Conservation (phyloP, 495 filamentous ascomycete species). For the Penicillium odoratum region DNA sequence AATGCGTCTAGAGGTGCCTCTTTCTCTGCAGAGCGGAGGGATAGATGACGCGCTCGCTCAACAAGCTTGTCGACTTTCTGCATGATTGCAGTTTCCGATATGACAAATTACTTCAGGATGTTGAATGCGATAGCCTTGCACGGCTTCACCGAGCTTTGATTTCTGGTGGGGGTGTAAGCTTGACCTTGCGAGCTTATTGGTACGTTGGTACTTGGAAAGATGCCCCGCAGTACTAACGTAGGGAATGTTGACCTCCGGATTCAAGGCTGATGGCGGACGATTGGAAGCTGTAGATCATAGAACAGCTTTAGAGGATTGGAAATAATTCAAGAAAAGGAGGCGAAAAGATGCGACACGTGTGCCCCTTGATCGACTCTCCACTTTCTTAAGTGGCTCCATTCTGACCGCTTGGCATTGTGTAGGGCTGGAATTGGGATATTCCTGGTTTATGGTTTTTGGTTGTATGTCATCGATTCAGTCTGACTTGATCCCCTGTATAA, state of each 20-base stretch:
- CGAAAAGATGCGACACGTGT: background rate
- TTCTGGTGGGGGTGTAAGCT: background rate
- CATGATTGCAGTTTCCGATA: constrained; percentile 5
- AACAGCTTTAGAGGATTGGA: background rate
- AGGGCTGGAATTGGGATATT: background rate
- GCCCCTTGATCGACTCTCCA: constrained; percentile 17
- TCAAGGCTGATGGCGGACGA: background rate
- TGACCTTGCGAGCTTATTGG: background rate
- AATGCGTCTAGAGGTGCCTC: constrained; percentile 21
- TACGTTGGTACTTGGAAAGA: background rate
- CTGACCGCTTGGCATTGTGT: constrained; percentile 1
- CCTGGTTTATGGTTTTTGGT: too few species aligned
- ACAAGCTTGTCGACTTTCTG: constrained; percentile 18
- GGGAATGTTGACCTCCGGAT: background rate
- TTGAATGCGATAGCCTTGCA: background rate
- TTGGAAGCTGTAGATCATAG: background rate
- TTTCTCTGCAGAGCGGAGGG: constrained; percentile 8
- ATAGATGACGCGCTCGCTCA: constrained; percentile 22
- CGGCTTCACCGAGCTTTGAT: background rate
- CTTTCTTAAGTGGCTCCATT: constrained; percentile 17
- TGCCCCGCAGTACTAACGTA: background rate
- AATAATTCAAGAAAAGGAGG: background rate
- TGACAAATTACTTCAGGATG: background rate
- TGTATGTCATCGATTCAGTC: too few species aligned
- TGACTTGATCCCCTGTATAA: background rate